Evolutionary conservation across 441 rosid species (phyloP), one percentile per base, ranked within the genome.

Genomic region (Gossypium davidsonii): DNA sequence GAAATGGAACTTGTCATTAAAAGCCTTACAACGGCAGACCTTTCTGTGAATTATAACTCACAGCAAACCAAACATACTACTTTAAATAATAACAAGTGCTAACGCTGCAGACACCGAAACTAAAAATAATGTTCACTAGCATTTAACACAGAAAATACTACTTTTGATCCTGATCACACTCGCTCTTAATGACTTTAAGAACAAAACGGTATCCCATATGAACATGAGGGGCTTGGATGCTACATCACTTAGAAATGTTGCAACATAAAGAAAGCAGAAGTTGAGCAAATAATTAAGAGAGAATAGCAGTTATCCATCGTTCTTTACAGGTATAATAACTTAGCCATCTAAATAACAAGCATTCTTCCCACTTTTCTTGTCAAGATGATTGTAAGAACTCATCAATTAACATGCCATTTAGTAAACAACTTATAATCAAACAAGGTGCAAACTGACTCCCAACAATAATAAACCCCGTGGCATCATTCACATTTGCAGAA

Each of bases 1-100:
- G 83, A 61, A 79, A 74, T 46, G 72, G 79, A 31, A 74, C 61
- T 46, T 76, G 23, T 74, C 56, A 68, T 67, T 56, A 31, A 64
- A 31, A 63, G 46, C 18, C 18, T 53, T 70, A 61, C 1, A 39
- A 59, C 4, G 0, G 20, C 0, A 39, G 14, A 44, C 37, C 28
- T 14, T 42, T 66, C 20, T 3, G 12, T 67, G 52, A 67, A 44
- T 12, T 8, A 26, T 4, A 23, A 49, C 57, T 15, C 42, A 15
- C 44, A 26, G 3, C 71, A 67, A 67, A 67, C 71, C n/a, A n/a
- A 53, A 67, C 2, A 11, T 46, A 10, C 11, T 15, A 49, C 17
- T 31, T n/a, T 26, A 67, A 25, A 49, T n/a, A 1, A 67, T 49
- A 5, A 49, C n/a, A 14, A 49, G 44, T 49, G 23, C 21, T 8